Evolutionary conservation across 768 basidiomycete genomes (phyloP), one percentile per base, ranked within the genome.

Genomic region (Leucosporidium creatinivorum): DNA sequence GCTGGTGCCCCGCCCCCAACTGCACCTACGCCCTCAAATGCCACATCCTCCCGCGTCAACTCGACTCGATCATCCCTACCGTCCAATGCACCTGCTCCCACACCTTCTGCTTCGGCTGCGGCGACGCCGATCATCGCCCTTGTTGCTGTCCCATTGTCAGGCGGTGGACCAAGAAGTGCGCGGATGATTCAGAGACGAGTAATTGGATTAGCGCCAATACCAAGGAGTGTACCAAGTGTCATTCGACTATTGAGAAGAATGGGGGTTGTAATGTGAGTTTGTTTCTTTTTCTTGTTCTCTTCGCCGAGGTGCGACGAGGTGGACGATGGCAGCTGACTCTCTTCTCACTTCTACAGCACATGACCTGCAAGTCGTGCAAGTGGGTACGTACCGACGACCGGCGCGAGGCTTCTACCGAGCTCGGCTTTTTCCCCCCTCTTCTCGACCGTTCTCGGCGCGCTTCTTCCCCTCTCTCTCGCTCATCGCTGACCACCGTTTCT

Each of bases 161-260:
- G 81, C 84, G 92, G 82, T 99, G 96, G 96, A 79, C 93, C 75
- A 90, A 88, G 84, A 98, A 99, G 79, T 98, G 96, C 79, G 85
- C 86, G 60, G 96, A 99, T 77, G 96, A 99, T 77, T 90, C 88
- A 70, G 96, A 99, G 81, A 99, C 96, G 23, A 91, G 93, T 30
- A 98, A 99, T 78, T 99, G 96, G 96, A 92, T 99, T 82, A 92
- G 91, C 84, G 96, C 93, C 70, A 97, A 99, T 77, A 99, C 96
- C 51, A 98, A 99, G 82, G 96, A 99, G 79, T 99, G 96, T 77
- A 82, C 85, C 25, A 87, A 92, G 77, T 99, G 96, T 78, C 88
- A 91, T 78, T 92, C 91, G 74, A 98, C 96, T 62, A 99, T 99
- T 66, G 96, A 99, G 84, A 99, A 99, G 87, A 98, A 98, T 72